Evolutionary conservation across 2,329 filamentous ascomycete genomes (phyloP).

Genomic region (Colletotrichum spaethianum): DNA sequence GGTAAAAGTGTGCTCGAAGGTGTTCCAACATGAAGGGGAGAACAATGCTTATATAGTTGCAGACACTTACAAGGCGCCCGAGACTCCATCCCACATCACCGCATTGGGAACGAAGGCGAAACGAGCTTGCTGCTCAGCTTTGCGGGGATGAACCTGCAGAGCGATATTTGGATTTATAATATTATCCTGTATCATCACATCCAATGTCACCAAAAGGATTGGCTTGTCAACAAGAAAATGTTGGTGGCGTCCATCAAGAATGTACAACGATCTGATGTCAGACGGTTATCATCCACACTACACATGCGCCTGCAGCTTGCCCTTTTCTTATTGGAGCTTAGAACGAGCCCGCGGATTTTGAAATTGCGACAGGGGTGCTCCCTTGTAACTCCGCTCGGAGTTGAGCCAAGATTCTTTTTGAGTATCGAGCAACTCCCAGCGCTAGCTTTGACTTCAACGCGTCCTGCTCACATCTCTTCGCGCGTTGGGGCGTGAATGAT

Average conservation of each 20-base stretch:
- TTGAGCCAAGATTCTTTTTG: not conserved
- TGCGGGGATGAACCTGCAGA: not conserved
- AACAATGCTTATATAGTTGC: not conserved
- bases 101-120: not conserved
- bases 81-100: too few species aligned
- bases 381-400: not conserved
- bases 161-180: too few species aligned
- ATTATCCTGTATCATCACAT: too few species aligned
- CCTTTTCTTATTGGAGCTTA: not conserved
- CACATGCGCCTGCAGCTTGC: not conserved
- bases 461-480: too few species aligned
- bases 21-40: too few species aligned
- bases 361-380: not conserved
- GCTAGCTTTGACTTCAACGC: not conserved
- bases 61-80: not conserved
- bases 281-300: not conserved
- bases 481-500: not conserved
- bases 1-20: not conserved
- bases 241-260: not conserved
- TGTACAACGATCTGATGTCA: not conserved
- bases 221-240: not conserved
- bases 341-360: not conserved
- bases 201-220: not conserved
- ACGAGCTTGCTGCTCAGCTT: not conserved
- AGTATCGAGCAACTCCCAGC: not conserved